These are phyloP conservation scores for Termitomyces sp. DNA, from an alignment of 768 basidiomycete genomes.

Conservation along the genomic window DNA sequence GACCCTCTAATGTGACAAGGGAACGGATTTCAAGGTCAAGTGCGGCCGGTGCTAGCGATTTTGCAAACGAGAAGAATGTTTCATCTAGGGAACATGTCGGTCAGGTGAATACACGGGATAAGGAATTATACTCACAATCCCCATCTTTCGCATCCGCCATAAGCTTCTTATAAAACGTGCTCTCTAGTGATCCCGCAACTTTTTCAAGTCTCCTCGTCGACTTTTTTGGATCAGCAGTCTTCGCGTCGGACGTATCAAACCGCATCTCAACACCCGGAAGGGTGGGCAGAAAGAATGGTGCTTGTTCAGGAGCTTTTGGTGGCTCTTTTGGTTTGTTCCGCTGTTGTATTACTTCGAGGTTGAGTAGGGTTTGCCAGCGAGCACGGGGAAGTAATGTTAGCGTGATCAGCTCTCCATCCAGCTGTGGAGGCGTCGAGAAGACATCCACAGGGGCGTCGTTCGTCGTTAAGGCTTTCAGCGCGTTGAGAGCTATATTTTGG, in stretches of 20 bases:
- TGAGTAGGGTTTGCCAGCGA: constrained; percentile 95
- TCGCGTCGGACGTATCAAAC: constrained; percentile 55
- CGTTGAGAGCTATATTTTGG: constrained; percentile 54
- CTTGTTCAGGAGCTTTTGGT: constrained; percentile 91
- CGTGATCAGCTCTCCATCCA: constrained; percentile 89
- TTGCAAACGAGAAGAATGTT: constrained; percentile 76
- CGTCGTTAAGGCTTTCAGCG: constrained; percentile 57
- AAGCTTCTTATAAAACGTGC: constrained; percentile 68
- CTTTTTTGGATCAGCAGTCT: constrained; percentile 32
- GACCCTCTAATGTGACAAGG: constrained; percentile 56
- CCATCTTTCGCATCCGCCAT: constrained; percentile 47
- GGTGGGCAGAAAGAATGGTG: constrained; percentile 96
- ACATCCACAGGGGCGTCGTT: constrained; percentile 60
- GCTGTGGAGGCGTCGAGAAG: constrained; percentile 82
- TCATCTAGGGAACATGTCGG: constrained; percentile 48
- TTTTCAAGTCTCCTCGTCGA: constrained; percentile 51
- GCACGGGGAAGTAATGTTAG: constrained; percentile 88
- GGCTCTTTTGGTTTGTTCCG: constrained; percentile 96
- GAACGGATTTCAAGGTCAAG: constrained; percentile 89
- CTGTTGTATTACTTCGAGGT: constrained; percentile 94
- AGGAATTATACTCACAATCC: constrained; percentile 56
- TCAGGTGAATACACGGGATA: neutral
- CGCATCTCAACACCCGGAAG: constrained; percentile 82
- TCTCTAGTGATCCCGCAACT: constrained; percentile 46
- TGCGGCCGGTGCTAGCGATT: constrained; percentile 85